A percentile compares a stretch with the other conserved stretches of the same genome.
These are phyloP conservation scores for Torulaspora indica DNA, from an alignment of 805 yeast species.

Conservation along the genomic window DNA sequence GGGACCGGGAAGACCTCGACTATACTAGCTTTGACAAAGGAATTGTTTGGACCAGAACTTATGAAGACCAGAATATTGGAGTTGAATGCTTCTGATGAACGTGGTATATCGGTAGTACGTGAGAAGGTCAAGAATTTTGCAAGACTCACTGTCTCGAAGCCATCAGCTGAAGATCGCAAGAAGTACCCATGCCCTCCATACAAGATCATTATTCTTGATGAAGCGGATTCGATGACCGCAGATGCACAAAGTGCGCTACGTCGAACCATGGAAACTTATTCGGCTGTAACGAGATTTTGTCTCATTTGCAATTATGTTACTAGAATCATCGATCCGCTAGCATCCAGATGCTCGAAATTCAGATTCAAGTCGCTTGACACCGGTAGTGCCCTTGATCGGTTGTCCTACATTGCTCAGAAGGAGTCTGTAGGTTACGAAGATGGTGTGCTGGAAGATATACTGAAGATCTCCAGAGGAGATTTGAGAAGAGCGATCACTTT, in stretches of 20 bases:
- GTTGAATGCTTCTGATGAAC: conserved; percentile 83
- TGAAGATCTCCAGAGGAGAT: conserved; percentile 81
- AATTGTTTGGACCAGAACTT: conserved; percentile 69
- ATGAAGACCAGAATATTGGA: conserved; percentile 71
- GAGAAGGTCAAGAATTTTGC: conserved; percentile 86
- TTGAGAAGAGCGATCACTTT: conserved; percentile 87
- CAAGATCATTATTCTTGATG: conserved; percentile 86
- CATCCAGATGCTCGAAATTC: conserved; percentile 94
- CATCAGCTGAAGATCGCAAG: conserved; percentile 59
- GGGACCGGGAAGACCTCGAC: conserved; percentile 93
- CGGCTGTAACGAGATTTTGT: conserved; percentile 88
- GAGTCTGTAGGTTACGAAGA: conserved; percentile 41
- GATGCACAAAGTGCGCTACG: conserved; percentile 95
- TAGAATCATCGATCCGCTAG: conserved; percentile 91
- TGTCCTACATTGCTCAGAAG: conserved; percentile 55
- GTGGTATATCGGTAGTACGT: conserved; percentile 84
- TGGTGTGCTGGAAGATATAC: conserved; percentile 55
- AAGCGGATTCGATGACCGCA: conserved; percentile 95
- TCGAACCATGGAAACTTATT: conserved; percentile 88
- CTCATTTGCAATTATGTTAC: conserved; percentile 94
- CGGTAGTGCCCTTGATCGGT: conserved; percentile 62
- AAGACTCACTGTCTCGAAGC: conserved; percentile 75
- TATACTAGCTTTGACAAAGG: conserved; percentile 73
- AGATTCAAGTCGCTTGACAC: conserved; percentile 77
- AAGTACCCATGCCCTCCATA: conserved; percentile 95